Conservation (phyloP, 805 yeast genomes). For the Vanderwaltozyma verrucispora region DNA sequence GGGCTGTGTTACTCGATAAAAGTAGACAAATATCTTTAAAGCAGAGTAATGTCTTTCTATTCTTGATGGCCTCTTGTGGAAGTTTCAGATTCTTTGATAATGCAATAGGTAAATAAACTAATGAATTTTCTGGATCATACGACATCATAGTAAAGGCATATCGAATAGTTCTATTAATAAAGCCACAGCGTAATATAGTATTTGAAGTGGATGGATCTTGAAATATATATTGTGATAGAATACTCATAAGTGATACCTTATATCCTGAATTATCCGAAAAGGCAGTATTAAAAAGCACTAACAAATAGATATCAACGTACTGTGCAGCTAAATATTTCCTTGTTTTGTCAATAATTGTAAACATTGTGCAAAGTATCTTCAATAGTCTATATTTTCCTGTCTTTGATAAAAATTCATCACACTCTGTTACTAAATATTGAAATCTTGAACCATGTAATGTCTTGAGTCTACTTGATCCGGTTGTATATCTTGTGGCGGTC, state of each 20-base stretch:
- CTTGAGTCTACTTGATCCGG: slow-evolving; percentile 10
- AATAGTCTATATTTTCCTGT: slow-evolving; percentile 12
- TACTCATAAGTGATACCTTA: slow-evolving; percentile 18
- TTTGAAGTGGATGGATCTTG: slow-evolving; percentile 24
- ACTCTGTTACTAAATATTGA: slow-evolving; percentile 29
- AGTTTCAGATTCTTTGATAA: slow-evolving; percentile 17
- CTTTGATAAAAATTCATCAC: slow-evolving; percentile 12
- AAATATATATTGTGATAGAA: slow-evolving; percentile 23
- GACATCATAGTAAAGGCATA: slow-evolving; percentile 24
- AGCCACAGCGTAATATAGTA: slow-evolving; percentile 17
- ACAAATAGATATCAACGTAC: slow-evolving; percentile 76
- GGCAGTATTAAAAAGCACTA: slow-evolving; percentile 24
- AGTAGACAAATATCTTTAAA: slow-evolving; percentile 55
- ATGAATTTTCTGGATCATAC: slow-evolving; percentile 19
- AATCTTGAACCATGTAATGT: slow-evolving; percentile 33
- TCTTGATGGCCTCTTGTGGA: slow-evolving; percentile 21
- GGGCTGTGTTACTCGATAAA: slow-evolving; percentile 55
- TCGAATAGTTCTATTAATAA: slow-evolving; percentile 21
- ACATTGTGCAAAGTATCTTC: slow-evolving; percentile 14
- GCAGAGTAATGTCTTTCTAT: slow-evolving; percentile 23
- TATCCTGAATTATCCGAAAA: slow-evolving; percentile 17
- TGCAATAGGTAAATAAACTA: slow-evolving; percentile 17
- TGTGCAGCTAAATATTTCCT: slow-evolving; percentile 47
- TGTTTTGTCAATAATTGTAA: slow-evolving; percentile 33
- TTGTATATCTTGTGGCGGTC: slow-evolving; percentile 8